Evolutionary conservation across 768 basidiomycete species (phyloP), one percentile per base, ranked within the genome.

Genomic region (Gymnopilus dilepis): DNA sequence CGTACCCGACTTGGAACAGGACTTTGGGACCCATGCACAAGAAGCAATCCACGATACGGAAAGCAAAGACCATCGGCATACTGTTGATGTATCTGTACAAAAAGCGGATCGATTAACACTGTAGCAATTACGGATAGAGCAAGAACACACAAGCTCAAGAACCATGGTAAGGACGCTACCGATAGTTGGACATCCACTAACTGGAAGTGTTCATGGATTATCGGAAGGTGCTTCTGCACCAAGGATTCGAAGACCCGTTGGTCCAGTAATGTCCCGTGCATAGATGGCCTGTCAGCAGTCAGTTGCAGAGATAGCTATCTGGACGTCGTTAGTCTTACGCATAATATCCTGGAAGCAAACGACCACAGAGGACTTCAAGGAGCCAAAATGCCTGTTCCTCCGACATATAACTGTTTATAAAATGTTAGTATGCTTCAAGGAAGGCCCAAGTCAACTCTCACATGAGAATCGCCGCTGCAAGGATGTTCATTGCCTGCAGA

Each of bases 21-120:
- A 99, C 97, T 69, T 97, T 99, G 0, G 96, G 94, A 0, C 97
- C 97, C 97, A 99, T 98, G 67, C 95, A 95, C 78, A 98, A 90
- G 80, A 98, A 96, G 73, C 96, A 98, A 72, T 99, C 96, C 2
- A 96, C 94, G 70, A 97, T 93, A 31, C 97, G 87, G 81, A 97
- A 99, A 0, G 97, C 97, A 70, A 99, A 99, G 41, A 99, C 88
- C 86, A 99, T 91, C 1, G 95, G 93, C 93, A 95, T 94, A 71
- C 90, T 93, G 75, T 95, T 95, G 72, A 95, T 94, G 70, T 85
- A 94, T 70, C 92, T 90, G 65, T 15, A 52, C 24, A 53, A 48
- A 13, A 34, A 50, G 12, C n/a, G 15, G 34, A 6, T 37, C 38
- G 11, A 15, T 13, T 6, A 22, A 6, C 12, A n/a, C 24, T 45